A percentile compares a stretch with the other conserved stretches of the same genome.
These are phyloP conservation scores for Antitrichia curtipendula DNA, from an alignment of 225 moss, liverwort and hornwort species.

Conservation along the genomic window DNA sequence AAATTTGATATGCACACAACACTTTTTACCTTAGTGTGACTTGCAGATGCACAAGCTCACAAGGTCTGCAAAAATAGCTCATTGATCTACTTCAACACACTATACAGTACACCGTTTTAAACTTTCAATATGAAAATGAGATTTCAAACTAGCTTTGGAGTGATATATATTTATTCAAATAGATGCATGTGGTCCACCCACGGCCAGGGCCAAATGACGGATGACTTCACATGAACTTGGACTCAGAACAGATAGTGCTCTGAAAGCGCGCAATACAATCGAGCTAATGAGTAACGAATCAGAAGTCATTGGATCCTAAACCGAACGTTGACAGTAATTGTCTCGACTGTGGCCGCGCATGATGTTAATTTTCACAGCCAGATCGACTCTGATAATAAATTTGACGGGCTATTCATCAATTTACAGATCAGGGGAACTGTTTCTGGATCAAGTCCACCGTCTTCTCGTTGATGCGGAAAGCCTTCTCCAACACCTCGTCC, in stretches of 20 bases:
- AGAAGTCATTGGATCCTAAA: not conserved
- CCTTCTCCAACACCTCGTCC: not conserved
- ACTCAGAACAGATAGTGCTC: not conserved
- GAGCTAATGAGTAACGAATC: not conserved
- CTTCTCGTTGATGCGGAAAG: fast-evolving
- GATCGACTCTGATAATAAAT: not conserved
- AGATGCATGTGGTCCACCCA: not conserved
- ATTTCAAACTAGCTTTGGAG: not conserved
- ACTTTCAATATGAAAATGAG: not conserved
- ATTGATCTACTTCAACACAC: not conserved
- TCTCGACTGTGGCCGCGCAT: not conserved
- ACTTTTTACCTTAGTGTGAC: not conserved
- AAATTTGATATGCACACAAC: not conserved
- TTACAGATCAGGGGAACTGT: not conserved
- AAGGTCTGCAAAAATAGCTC: not conserved
- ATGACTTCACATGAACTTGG: not conserved
- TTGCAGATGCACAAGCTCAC: not conserved
- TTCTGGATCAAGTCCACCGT: not conserved
- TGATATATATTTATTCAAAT: not conserved
- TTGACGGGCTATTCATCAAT: not conserved
- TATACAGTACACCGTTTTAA: not conserved
- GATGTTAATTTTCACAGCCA: not conserved
- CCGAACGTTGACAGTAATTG: not conserved
- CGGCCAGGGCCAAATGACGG: not conserved
- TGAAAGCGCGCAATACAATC: not conserved